Base-by-base conservation (phyloP, 257 asterid species). In the Cordia subcordata region DNA sequence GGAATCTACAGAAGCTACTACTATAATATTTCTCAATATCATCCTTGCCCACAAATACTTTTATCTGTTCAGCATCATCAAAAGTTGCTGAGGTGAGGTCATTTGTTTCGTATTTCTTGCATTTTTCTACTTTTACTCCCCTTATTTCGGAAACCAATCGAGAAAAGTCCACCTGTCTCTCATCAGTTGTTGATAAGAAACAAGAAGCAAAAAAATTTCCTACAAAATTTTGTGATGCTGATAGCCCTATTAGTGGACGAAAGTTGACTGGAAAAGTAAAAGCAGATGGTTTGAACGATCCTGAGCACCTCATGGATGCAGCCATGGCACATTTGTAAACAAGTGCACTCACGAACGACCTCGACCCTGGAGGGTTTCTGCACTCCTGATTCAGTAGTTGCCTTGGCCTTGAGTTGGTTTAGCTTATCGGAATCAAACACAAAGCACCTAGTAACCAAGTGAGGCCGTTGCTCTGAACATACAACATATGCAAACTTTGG, bases 311-410 rank as follows among this genome's bases (percentile, higher is more conserved):
- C 17, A 20, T n/a, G 13, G 64, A 19, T n/a, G 68, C 62, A 4
- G 58, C 66, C 51, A 32, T 38, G 4, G 58, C 58, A 8, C 68
- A 62, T 13, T 42, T 68, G 49, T 62, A 55, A 1, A 61, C 19
- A 15, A 68, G 37, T 4, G 73, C 63, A 1, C 23, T 39, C 13
- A 61, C 19, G n/a, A n/a, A n/a, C n/a, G 4, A 55, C 68, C 13
- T 68, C 60, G 1, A 49, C 54, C 10, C 60, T 46, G 1, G 40
- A 54, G 18, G 60, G 74, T 61, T 61, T 61, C 14, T 45, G 21
- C 38, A 61, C 37, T 13, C 37, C 62, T 15, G 58, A 20, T 8
- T 35, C 50, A 11, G 37, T 15, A 18, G 8, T 6, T 18, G 33
- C 58, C 3, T 12, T 20, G 21, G 38, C 10, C 33, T 61, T 68